Conservation (phyloP, 306 rosid genomes). For the Hippophae gyantsensis region DNA sequence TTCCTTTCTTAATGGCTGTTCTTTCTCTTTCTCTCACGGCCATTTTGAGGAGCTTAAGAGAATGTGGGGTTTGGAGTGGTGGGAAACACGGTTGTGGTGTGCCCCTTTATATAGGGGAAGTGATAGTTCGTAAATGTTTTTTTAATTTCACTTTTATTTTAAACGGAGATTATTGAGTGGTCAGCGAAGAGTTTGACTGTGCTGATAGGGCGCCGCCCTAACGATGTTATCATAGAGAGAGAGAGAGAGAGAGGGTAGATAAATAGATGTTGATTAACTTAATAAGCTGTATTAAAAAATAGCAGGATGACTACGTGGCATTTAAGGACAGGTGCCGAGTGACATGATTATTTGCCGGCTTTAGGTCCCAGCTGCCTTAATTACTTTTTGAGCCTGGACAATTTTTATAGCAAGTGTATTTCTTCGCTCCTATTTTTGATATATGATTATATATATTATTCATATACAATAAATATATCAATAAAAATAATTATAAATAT, state of each 20-base stretch:
- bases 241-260: neutral
- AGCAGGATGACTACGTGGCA: slow-evolving; percentile 7
- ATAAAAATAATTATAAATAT: too few relatives aligned
- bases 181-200: slow-evolving; percentile 22
- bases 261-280: neutral
- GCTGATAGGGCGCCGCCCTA: slow-evolving; percentile 24
- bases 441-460: too few relatives aligned
- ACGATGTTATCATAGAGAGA: neutral
- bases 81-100: too few relatives aligned
- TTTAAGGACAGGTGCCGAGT: slow-evolving; percentile 12
- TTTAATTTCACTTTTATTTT: neutral
- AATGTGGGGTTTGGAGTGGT: too few relatives aligned
- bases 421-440: neutral
- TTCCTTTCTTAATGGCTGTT: neutral
- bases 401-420: neutral
- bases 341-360: slow-evolving; percentile 16
- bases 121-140: neutral
- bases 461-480: too few relatives aligned
- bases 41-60: slow-evolving; percentile 1
- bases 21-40: slow-evolving; percentile 7
- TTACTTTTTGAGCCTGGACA: slow-evolving; percentile 2
- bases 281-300: neutral
- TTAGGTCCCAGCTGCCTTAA: slow-evolving; percentile 17
- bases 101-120: too few relatives aligned
- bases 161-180: slow-evolving; percentile 1